Base-by-base conservation (phyloP, 768 basidiomycete genomes). In the Postia placenta region DNA sequence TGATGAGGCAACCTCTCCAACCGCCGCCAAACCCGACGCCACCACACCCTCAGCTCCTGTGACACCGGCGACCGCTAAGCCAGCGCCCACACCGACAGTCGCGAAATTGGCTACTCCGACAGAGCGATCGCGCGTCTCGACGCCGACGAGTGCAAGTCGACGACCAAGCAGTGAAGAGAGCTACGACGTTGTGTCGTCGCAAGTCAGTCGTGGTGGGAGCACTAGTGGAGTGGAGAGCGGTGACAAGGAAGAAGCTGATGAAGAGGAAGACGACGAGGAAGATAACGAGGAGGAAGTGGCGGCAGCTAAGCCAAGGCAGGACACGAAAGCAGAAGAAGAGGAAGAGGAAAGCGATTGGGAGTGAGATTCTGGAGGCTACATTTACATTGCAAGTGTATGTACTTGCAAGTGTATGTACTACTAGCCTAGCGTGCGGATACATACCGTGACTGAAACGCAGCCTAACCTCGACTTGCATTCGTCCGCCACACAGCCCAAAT, bases 371-470 rank as follows among this genome's bases (percentile, higher is more conserved):
- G 9, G 23, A 22, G 19, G 15, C 7, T 7, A 39, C 15, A 22
- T 17, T 22, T 11, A 35, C 23, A 45, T 36, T 25, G 14, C 22
- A 5, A 17, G 36, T 36, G 27, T 45, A 45, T 45, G 45, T 45
- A 45, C 23, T 11, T 15, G 15, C 30, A 7, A 33, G 30, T 7
- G 15, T 33, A 33, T 33, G n/a, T n/a, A n/a, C n/a, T 52, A 35
- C 33, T n/a, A 9, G 9, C 33, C 39, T 48, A 46, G 2, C 28
- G 25, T 7, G 37, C 45, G 23, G 24, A 59, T 51, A 64, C 57
- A 23, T 62, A 57, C 48, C 74, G 61, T 73, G 57, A 19, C 80
- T 76, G 51, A 81, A 81, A 15, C 81, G 58, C 43, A 83, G 71
- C 22, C 85, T 64, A 5, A 87, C 73, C 56, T 87, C 84, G 85